Base-by-base conservation (phyloP, 768 basidiomycete species). In the Kondoa malvinella region DNA sequence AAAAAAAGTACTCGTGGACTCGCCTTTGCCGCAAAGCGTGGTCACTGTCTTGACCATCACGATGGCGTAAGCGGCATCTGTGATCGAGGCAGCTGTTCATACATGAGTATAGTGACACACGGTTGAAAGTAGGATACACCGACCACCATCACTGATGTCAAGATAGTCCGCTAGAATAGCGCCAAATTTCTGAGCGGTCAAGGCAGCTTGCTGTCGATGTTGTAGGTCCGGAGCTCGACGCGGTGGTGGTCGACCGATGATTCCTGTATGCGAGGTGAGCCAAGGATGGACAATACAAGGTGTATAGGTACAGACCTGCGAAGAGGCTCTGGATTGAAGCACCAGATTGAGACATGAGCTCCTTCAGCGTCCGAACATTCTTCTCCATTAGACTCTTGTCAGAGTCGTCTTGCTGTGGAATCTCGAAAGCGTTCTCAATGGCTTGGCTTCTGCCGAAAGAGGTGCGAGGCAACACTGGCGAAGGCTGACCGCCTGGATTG, bases 81-180 rank as follows among this genome's bases (percentile, higher is more conserved):
- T 50, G 21, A 50, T 21, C 12, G 40, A 50, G 8, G 40, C 40
- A 50, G 40, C 40, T 50, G 21, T 50, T 21, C 40, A 50, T 8
- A 50, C 40, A 8, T 50, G 12, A 50, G 40, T 50, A 50, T 50
- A 21, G 12, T 50, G 12, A 21, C 40, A 8, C 12, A 8, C 8
- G 21, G 40, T 21, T 50, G 40, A 8, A 50, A 21, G 40, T n/a
- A n/a, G 21, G 40, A 8, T 21, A 27, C 56, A 67, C 25, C 12
- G 57, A 56, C 68, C 66, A 50, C 40, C 61, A 50, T 67, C 30
- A 1, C 57, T 31, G 67, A 2, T 15, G 32, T 63, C 61, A 12
- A 63, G 61, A 33, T 63, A 63, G 61, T 34, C 30, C 14, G 61
- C 27, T 17, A 63, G 21, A 8, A 63, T 32, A 16, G 26, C 30